phyloP scores from a whole-genome alignment of 192 early-diverging fungal genomes.

The Pilaira anomala region DNA sequence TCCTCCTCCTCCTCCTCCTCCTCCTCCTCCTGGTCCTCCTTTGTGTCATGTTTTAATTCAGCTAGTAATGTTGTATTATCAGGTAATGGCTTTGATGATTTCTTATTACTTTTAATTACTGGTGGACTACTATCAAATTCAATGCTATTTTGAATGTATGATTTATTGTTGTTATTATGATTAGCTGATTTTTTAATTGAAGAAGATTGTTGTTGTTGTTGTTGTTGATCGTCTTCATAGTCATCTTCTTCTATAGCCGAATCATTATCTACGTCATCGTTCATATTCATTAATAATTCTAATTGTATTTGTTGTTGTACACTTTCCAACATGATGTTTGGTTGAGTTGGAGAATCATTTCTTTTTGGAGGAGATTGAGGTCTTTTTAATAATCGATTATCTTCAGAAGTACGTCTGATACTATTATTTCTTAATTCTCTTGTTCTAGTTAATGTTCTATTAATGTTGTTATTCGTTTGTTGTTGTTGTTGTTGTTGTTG shows the following conservation, averaged over 20 bases:
- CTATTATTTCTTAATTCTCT: conserved; percentile 1
- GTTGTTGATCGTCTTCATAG: too few relatives aligned
- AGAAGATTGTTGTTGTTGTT: too few relatives aligned
- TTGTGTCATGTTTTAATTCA: background rate
- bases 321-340: background rate
- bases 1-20: background rate
- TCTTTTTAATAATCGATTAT: conserved; percentile 3
- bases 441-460: background rate
- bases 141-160: too few relatives aligned
- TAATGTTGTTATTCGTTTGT: background rate
- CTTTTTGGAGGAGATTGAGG: conserved; percentile 16
- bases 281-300: background rate
- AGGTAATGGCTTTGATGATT: background rate
- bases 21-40: background rate
- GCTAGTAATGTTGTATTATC: background rate
- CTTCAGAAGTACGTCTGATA: conserved; percentile 4
- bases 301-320: background rate
- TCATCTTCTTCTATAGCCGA: too few relatives aligned
- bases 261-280: background rate
- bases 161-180: too few relatives aligned
- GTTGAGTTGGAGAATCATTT: conserved; percentile 7
- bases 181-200: too few relatives aligned
- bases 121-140: background rate
- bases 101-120: background rate
- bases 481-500: background rate